A percentile compares a stretch with the other conserved stretches of the same genome.
Conservation (phyloP, 495 filamentous ascomycete genomes). For the Extremus antarcticus region DNA sequence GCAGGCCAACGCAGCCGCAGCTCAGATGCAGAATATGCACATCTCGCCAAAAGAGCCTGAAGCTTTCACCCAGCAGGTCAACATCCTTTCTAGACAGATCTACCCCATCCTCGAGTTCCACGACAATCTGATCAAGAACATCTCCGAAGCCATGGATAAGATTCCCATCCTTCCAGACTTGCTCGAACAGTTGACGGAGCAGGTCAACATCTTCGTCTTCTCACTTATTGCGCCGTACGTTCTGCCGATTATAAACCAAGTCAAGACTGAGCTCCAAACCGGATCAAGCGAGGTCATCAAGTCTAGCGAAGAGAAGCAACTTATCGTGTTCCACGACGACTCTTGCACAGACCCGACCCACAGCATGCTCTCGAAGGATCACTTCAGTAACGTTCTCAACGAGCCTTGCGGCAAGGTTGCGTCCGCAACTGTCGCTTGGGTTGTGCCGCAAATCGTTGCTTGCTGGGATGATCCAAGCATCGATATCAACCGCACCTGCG, state of each 20-base stretch:
- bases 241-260: slow-evolving; percentile 71
- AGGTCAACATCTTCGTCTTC: slow-evolving; percentile 75
- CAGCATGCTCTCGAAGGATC: slow-evolving; percentile 93
- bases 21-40: slow-evolving; percentile 51
- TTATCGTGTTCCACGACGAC: slow-evolving; percentile 75
- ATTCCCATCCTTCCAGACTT: slow-evolving; percentile 71
- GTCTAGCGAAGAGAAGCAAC: slow-evolving; percentile 66
- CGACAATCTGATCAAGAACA: slow-evolving; percentile 68
- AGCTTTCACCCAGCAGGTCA: slow-evolving; percentile 56
- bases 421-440: slow-evolving; percentile 64
- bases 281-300: slow-evolving; percentile 80
- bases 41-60: slow-evolving; percentile 66
- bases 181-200: slow-evolving; percentile 61
- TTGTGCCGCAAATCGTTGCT: slow-evolving; percentile 73
- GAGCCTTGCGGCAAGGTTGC: slow-evolving; percentile 78
- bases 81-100: slow-evolving; percentile 59
- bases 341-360: slow-evolving; percentile 69
- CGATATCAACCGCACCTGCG: slow-evolving; percentile 55
- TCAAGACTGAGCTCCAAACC: slow-evolving; percentile 71
- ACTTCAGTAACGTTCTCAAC: slow-evolving; percentile 71
- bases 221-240: slow-evolving; percentile 75
- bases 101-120: slow-evolving; percentile 82
- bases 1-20: slow-evolving; percentile 38
- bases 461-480: slow-evolving; percentile 68
- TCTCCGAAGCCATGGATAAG: slow-evolving; percentile 63